Base-by-base conservation (phyloP, 2,329 filamentous ascomycete species). In the Cladophialophora chaetospira region DNA sequence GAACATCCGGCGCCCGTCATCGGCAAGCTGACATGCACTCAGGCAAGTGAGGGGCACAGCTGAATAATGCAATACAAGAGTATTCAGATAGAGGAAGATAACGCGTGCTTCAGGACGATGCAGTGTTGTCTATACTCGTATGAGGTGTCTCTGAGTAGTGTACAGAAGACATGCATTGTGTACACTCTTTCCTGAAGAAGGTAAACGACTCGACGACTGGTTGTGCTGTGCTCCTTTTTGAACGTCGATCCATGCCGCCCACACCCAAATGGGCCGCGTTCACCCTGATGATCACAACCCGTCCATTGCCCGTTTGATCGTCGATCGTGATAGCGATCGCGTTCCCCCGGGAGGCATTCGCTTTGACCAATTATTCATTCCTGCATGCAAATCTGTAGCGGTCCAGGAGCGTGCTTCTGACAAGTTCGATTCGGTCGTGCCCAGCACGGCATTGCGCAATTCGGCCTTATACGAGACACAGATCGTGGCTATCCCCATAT, bases 281-380 rank as follows among this genome's bases (percentile, higher is more conserved):
- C n/a, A n/a, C n/a, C n/a, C n/a, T n/a, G 36, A 17, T 42, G 26
- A 15, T 21, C 25, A 25, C 47, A 17, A 5, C 25, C 44, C 13
- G 26, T 21, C 28, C 47, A 38, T 21, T 21, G 28, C 36, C 38
- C 29, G 29, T 50, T 25, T 4, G 53, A 56, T 56, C 53, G 50
- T 56, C 53, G 53, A 56, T 56, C 45, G 17, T 23, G 31, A 26
- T 44, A 49, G 42, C 17, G 53, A 56, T 56, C 53, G 47, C 28
- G 46, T 35, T 38, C 45, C 47, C 43, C 13, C n/a, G 13, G 19
- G 36, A 23, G 3, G 45, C 40, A 25, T n/a, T 0, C 21, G 25
- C 54, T 48, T 48, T 42, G 33, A 35, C 23, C 13, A 48, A 40
- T 46, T 46, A 11, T 15, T 23, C 38, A 28, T 17, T n/a, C n/a